Base-by-base conservation (phyloP, 169 alveolate genomes). In the Cryptosporidium ryanae region DNA sequence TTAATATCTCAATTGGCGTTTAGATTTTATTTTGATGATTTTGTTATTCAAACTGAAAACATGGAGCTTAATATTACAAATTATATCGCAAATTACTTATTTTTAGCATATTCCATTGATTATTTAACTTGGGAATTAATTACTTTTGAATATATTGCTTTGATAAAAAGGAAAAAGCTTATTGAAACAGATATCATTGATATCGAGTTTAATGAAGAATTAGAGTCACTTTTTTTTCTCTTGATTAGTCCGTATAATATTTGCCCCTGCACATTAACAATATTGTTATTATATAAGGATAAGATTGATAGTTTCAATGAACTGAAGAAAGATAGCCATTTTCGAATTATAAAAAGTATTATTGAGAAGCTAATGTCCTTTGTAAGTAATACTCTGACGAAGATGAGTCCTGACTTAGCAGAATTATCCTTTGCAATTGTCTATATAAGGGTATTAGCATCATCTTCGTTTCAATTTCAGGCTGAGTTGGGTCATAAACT, bases 391-490 rank as follows among this genome's bases (percentile, higher is more conserved):
- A 76, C 71, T 15, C n/a, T 76, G 52, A 38, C 12, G 63, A 38
- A 76, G 64, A 76, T 76, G 7, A 76, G 87, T 50, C 87, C 87
- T 18, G 87, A 76, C 63, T 34, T 76, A 52, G 87, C 87, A 10
- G 87, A 76, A 59, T 50, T 76, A 32, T 55, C 87, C 0, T 76
- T 76, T 25, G 50, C 87, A 59, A 76, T 76, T 17, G 38, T 61
- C 12, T 55, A 57, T 15, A 29, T 52, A 25, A 54, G 87, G 44
- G 43, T 76, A 63, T 25, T 59, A 23, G 13, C 71, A 59, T 27
- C 17, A 18, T 43, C 63, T 23, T 76, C 87, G 5, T 12, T 18
- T 17, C 25, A 32, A 7, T 10, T 65, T 43, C 43, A 27, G 6
- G 10, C 61, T 5, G 67, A 68, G 17, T 52, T 50, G 2, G 44